A percentile compares a stretch with the other conserved stretches of the same genome.
Conservation (phyloP, 208 protist genomes). For the Sergeia podlipaevii region DNA sequence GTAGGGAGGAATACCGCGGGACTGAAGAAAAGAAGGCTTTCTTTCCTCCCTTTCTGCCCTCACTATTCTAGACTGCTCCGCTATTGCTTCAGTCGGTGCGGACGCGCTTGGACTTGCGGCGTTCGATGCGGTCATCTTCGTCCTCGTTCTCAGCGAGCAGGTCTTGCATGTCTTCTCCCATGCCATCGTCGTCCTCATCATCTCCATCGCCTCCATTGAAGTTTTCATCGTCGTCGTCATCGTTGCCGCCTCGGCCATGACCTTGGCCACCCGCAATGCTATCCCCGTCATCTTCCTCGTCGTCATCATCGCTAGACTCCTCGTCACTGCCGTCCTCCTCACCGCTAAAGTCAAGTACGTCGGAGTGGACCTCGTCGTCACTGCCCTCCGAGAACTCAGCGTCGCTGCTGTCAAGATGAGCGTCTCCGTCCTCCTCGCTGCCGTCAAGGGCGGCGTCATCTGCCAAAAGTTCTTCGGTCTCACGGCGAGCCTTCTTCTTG, state of each 20-base stretch:
- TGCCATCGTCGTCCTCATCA: slow-evolving; percentile 36
- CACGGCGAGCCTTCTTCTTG: slow-evolving; percentile 1
- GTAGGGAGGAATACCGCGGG: too few relatives aligned
- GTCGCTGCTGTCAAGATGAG: slow-evolving; percentile 10
- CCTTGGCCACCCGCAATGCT: not conserved
- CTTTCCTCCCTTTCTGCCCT: too few relatives aligned
- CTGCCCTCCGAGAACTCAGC: slow-evolving; percentile 20
- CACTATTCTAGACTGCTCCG: too few relatives aligned
- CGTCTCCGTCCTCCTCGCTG: slow-evolving; percentile 28
- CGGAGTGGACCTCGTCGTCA: slow-evolving; percentile 36
- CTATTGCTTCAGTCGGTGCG: slow-evolving; percentile 38
- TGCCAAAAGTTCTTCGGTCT: slow-evolving; percentile 11
- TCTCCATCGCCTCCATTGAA: slow-evolving; percentile 18
- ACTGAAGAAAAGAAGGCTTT: too few relatives aligned
- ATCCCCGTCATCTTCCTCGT: not conserved
- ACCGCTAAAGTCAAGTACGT: slow-evolving; percentile 9
- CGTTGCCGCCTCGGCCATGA: slow-evolving; percentile 4
- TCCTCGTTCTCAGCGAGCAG: slow-evolving; percentile 36
- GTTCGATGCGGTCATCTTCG: slow-evolving; percentile 23
- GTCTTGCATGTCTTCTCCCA: slow-evolving; percentile 60
- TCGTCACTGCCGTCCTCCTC: slow-evolving; percentile 16
- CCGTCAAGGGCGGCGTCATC: slow-evolving; percentile 21
- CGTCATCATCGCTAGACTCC: slow-evolving; percentile 2
- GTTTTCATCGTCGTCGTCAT: slow-evolving; percentile 24
- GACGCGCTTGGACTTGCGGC: slow-evolving; percentile 48